Percentiles rank a stretch among this genome's conserved stretches.
Evolutionary conservation across 2,329 filamentous ascomycete species (phyloP).

Genomic region (Fusarium dlaminii): DNA sequence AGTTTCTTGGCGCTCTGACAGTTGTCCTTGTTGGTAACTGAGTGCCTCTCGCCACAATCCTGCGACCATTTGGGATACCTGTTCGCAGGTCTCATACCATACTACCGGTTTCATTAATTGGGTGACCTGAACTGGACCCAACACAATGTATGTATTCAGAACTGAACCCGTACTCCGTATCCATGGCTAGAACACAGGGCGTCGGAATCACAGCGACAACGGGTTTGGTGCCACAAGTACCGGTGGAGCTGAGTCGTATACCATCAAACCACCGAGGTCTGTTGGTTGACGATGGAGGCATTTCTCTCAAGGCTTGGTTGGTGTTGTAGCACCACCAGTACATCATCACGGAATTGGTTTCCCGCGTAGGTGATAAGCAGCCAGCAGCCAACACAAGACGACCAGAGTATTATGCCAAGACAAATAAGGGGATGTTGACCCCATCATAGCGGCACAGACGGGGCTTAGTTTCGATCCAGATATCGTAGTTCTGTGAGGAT

Average conservation of each 20-base stretch:
- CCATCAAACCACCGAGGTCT: slow-evolving; percentile 12
- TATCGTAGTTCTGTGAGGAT: background rate
- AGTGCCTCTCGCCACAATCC: slow-evolving; percentile 5
- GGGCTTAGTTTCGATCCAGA: slow-evolving; percentile 1
- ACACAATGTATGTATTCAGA: slow-evolving; percentile 8
- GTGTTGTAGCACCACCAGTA: background rate
- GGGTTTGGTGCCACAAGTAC: slow-evolving; percentile 24
- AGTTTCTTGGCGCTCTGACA: slow-evolving; percentile 7
- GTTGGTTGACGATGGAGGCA: slow-evolving; percentile 1
- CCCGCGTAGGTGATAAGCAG: slow-evolving; percentile 21
- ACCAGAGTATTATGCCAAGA: slow-evolving; percentile 24
- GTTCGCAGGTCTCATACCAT: slow-evolving; percentile 21
- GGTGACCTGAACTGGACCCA: slow-evolving; percentile 4
- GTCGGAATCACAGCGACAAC: slow-evolving; percentile 31
- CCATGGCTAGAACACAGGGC: background rate
- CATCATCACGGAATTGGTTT: slow-evolving; percentile 23
- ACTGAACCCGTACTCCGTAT: background rate
- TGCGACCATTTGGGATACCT: slow-evolving; percentile 23
- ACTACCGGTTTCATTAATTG: slow-evolving; percentile 13
- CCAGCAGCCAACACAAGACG: slow-evolving; percentile 12
- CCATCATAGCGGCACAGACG: slow-evolving; percentile 20
- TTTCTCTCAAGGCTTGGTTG: background rate
- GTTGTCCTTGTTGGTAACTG: slow-evolving; percentile 8
- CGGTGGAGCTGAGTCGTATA: slow-evolving; percentile 30
- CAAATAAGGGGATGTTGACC: slow-evolving; percentile 9